Conservation (phyloP, 1,284 basidiomycete species). For the Prillingera fragicola region DNA sequence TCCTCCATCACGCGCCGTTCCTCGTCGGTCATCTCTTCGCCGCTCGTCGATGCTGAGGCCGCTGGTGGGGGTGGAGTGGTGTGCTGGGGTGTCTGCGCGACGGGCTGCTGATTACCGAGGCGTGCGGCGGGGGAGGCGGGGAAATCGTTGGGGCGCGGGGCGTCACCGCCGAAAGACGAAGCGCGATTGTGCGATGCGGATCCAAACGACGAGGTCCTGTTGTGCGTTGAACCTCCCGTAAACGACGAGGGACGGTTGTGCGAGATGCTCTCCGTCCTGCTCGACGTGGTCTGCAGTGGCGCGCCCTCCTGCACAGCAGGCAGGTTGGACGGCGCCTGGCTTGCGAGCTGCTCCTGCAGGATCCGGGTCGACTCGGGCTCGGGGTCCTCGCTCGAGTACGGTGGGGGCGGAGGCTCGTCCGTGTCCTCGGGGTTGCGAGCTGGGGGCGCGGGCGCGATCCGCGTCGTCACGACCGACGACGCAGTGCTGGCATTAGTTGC, state of each 20-base stretch:
- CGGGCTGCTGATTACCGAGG: background rate
- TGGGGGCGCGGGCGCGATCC: background rate
- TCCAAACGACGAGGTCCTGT: background rate
- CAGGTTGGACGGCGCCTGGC: background rate
- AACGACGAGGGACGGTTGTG: too few species aligned
- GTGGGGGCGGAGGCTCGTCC: conserved; percentile 38
- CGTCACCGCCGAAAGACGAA: conserved; percentile 2
- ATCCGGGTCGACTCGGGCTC: conserved; percentile 39
- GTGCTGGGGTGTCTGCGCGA: conserved; percentile 1
- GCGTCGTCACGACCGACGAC: background rate
- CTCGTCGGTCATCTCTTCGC: conserved; percentile 20
- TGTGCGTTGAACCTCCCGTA: background rate
- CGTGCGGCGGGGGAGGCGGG: conserved; percentile 6
- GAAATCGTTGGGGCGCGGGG: conserved; percentile 6
- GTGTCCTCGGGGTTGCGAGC: background rate
- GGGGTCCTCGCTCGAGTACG: conserved; percentile 39
- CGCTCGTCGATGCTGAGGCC: conserved; percentile 1
- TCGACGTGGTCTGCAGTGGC: too few species aligned
- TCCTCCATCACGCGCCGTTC: conserved; percentile 36
- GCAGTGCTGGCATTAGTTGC: background rate
- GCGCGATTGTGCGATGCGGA: too few species aligned
- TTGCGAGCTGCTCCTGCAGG: conserved; percentile 32
- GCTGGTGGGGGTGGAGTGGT: background rate
- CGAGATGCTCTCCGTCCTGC: too few species aligned
- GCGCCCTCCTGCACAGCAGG: too few species aligned